Conservation (phyloP, 371 early-diverging fungal species). For the Coemansia sp. region DNA sequence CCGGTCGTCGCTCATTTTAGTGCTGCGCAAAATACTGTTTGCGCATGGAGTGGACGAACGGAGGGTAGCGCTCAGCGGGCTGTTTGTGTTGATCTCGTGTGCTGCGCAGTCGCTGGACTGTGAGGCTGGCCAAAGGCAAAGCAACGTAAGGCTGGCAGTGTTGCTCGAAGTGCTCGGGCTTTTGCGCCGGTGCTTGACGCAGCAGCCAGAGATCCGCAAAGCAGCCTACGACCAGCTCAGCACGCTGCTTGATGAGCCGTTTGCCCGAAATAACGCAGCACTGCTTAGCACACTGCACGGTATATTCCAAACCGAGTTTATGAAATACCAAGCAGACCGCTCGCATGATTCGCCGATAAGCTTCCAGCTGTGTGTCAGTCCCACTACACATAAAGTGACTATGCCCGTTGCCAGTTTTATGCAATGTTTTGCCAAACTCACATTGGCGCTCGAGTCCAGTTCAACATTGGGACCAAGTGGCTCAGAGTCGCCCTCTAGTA, state of each 20-base stretch:
- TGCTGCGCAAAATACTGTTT: slow-evolving; percentile 50
- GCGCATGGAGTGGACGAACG: slow-evolving; percentile 47
- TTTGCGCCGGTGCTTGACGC: slow-evolving; percentile 50
- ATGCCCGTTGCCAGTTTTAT: slow-evolving; percentile 36
- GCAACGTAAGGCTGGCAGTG: slow-evolving; percentile 14
- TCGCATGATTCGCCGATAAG: slow-evolving; percentile 28
- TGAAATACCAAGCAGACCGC: slow-evolving; percentile 35
- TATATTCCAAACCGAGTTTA: slow-evolving; percentile 30
- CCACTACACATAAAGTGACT: slow-evolving; percentile 17
- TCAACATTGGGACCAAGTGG: background rate
- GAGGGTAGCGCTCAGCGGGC: slow-evolving; percentile 34
- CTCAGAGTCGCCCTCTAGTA: background rate
- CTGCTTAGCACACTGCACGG: slow-evolving; percentile 24
- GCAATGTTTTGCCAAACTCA: slow-evolving; percentile 32
- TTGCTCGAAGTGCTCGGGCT: slow-evolving; percentile 48
- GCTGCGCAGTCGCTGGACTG: background rate
- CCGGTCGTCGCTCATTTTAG: slow-evolving; percentile 41
- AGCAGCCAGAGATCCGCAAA: slow-evolving; percentile 44
- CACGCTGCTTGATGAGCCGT: slow-evolving; percentile 16
- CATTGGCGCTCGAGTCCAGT: background rate
- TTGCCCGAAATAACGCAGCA: slow-evolving; percentile 6
- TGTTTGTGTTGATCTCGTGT: slow-evolving; percentile 25
- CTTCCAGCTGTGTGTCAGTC: slow-evolving; percentile 29
- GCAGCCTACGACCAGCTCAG: slow-evolving; percentile 29
- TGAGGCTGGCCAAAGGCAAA: background rate